Evolutionary conservation across 2,329 filamentous ascomycete genomes (phyloP), one percentile per base, ranked within the genome.

Genomic region (Aspergillus felis): DNA sequence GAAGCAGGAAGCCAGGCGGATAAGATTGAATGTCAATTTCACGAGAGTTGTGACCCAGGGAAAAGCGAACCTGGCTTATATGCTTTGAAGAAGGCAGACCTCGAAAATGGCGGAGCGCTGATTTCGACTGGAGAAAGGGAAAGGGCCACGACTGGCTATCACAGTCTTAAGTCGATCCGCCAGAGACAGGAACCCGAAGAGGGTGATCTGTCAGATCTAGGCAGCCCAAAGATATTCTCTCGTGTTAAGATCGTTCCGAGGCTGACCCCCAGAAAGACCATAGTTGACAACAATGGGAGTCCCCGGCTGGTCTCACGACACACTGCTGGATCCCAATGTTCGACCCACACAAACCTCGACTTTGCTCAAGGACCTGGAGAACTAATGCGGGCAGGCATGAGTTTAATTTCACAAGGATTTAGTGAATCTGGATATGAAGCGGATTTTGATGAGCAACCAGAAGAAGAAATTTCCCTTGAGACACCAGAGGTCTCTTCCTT

Each of bases 271-370:
- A 64, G 50, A 52, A 62, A 54, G 27, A 66, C 61, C 5, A 69
- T 71, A 20, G 73, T 76, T 9, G 73, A 76, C 55, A 61, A 61
- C 9, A 73, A 76, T 59, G 74, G 74, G 38, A 76, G 73, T 54
- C 74, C 74, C 38, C 66, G 66, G 47, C 66, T 68, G 28, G 20
- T 62, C 5, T 53, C 50, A 1, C 47, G 32, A 10, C n/a, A 14
- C 3, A 20, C 27, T 6, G 46, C 32, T 9, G 44, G 53, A 42
- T 27, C 42, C 44, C 14, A 51, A 22, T 5, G 9, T 22, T n/a
- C 10, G 29, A 22, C 5, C 14, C 35, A 25, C 20, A 27, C 24
- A 47, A 24, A 14, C 24, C 12, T 24, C 22, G 5, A 24, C 22
- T 14, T 27, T 25, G 12, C 25, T 6, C 22, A 25, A 14, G 4